Evolutionary conservation across 1,284 basidiomycete genomes (phyloP).

Genomic region (Ganoderma sinense): DNA sequence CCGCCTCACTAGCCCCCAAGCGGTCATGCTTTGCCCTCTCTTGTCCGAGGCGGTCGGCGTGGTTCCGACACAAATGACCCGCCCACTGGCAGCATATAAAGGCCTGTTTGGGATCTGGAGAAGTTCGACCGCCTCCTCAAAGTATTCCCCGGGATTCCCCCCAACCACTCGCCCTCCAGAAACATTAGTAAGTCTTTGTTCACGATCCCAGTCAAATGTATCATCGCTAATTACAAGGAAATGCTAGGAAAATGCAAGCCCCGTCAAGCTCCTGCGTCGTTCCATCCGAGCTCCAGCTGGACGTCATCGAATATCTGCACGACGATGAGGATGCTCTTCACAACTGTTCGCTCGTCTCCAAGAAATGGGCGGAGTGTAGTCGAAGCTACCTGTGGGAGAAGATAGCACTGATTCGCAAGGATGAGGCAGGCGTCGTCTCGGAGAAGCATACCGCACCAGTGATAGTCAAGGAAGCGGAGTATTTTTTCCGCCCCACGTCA

Average conservation of each 20-base stretch:
- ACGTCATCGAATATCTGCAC: neutral
- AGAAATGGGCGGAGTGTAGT: neutral
- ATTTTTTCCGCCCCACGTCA: slow-evolving; percentile 20
- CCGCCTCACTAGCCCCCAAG: too few species aligned
- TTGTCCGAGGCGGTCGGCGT: too few species aligned
- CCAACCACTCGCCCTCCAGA: too few species aligned
- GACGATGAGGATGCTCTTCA: neutral
- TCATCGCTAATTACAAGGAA: too few species aligned
- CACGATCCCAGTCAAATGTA: too few species aligned
- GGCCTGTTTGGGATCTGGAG: too few species aligned
- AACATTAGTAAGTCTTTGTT: too few species aligned
- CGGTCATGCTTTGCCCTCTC: too few species aligned
- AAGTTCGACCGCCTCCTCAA: too few species aligned
- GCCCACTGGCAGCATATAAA: too few species aligned
- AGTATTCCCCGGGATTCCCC: too few species aligned
- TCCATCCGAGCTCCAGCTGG: neutral
- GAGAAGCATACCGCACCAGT: neutral
- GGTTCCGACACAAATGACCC: too few species aligned
- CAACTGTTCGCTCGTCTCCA: neutral
- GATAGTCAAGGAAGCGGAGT: neutral
- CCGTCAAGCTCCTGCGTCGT: neutral
- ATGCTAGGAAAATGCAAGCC: neutral
- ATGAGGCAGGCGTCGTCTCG: neutral
- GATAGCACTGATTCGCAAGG: neutral
- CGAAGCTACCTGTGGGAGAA: neutral